Conservation (phyloP, 257 asterid genomes). For the Parsonsia alboflavescens region DNA sequence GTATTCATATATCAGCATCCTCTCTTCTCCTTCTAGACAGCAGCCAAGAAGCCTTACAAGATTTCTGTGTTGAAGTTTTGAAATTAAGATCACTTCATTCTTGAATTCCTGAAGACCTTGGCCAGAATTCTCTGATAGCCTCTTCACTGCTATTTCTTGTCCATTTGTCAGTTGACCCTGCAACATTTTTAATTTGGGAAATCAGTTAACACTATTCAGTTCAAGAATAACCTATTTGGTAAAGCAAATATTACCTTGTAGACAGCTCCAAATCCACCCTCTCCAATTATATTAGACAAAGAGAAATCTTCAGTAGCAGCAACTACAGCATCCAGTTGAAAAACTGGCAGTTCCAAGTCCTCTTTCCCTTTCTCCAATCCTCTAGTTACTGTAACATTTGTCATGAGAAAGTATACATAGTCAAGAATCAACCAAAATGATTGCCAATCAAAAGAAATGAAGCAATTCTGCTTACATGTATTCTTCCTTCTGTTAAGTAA, state of each 20-base stretch:
- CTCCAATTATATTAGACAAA: neutral
- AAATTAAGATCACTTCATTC: constrained; percentile 27
- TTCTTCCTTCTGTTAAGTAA: constrained; percentile 9
- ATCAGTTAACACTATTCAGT: neutral
- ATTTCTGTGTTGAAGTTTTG: constrained; percentile 42
- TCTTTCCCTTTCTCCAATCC: constrained; percentile 10
- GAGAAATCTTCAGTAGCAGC: constrained; percentile 39
- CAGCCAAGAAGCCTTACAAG: constrained; percentile 42
- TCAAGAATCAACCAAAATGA: neutral
- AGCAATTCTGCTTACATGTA: constrained; percentile 3
- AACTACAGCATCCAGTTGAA: constrained; percentile 20
- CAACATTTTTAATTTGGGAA: neutral
- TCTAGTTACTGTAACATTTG: neutral
- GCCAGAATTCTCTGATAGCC: constrained; percentile 31
- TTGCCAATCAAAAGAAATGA: neutral
- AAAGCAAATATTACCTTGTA: constrained; percentile 31
- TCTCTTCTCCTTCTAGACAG: constrained; percentile 28
- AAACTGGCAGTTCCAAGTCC: constrained; percentile 31
- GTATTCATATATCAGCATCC: constrained; percentile 39
- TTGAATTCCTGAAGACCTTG: constrained; percentile 28
- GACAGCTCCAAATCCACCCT: constrained; percentile 45
- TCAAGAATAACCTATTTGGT: neutral
- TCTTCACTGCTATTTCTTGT: constrained; percentile 40
- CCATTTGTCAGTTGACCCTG: constrained; percentile 33
- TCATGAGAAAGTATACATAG: neutral